These are phyloP conservation scores for Aspergillus phoenicis DNA, from an alignment of 2,329 filamentous ascomycete species.

Conservation along the genomic window DNA sequence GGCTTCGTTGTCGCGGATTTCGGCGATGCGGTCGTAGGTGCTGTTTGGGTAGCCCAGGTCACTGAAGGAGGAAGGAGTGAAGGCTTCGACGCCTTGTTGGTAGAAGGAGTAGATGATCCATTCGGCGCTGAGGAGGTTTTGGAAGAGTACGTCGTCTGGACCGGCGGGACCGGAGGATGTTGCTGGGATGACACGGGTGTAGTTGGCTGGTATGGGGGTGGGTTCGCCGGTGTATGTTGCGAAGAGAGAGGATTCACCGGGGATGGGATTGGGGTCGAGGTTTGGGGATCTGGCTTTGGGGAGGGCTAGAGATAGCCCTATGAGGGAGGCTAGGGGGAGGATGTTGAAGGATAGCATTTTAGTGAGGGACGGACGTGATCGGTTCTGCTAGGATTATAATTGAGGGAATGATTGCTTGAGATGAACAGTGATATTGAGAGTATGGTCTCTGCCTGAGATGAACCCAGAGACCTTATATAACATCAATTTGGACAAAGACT, in stretches of 20 bases:
- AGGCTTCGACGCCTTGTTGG: background rate
- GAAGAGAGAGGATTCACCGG: background rate
- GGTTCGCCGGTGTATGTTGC: background rate
- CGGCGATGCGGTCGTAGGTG: background rate
- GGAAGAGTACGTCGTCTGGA: background rate
- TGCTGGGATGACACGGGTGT: background rate
- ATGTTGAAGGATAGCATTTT: background rate
- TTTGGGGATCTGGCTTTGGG: background rate
- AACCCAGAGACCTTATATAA: too few relatives aligned
- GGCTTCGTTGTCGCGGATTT: constrained; percentile 2
- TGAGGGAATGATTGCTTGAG: background rate
- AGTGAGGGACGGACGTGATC: background rate
- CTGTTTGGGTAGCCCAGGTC: background rate
- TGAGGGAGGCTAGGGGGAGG: background rate
- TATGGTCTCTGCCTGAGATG: too few relatives aligned
- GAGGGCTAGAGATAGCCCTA: background rate
- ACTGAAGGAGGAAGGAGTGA: background rate
- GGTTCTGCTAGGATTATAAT: background rate
- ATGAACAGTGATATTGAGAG: background rate
- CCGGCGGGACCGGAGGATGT: background rate
- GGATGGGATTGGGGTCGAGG: background rate
- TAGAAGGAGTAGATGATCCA: constrained; percentile 2
- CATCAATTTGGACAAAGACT: too few relatives aligned
- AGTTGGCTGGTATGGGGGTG: background rate
- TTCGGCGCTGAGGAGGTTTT: background rate